Conservation (phyloP, 768 basidiomycete genomes). For the Crucibulum laeve region DNA sequence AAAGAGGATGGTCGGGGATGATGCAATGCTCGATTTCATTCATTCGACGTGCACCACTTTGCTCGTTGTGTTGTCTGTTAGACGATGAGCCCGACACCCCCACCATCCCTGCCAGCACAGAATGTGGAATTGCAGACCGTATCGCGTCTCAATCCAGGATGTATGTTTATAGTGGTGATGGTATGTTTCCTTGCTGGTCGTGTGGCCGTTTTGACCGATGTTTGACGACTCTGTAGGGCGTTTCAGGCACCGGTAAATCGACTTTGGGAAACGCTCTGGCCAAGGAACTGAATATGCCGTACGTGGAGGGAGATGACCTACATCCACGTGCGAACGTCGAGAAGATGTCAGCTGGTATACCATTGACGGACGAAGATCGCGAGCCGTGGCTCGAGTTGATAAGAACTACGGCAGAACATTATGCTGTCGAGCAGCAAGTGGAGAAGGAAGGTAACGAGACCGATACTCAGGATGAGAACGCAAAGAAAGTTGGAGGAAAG, state of each 20-base stretch:
- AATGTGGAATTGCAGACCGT: no score
- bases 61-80: no score
- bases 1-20: no score
- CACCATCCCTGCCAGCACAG: no score
- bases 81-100: no score
- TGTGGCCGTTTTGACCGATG: no score
- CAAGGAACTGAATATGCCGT: slow-evolving; percentile 57
- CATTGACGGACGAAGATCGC: slow-evolving; percentile 79
- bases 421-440: slow-evolving; percentile 16
- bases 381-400: slow-evolving; percentile 82
- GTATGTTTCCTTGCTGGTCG: no score
- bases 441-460: slow-evolving; percentile 4
- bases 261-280: slow-evolving; percentile 68
- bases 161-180: no score
- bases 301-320: slow-evolving; percentile 86
- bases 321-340: slow-evolving; percentile 79
- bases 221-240: slow-evolving; percentile 64
- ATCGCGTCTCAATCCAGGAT: no score
- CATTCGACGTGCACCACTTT: no score
- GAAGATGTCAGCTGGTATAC: slow-evolving; percentile 79
- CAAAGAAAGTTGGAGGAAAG: slow-evolving; percentile 3
- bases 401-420: slow-evolving; percentile 56
- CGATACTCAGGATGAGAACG: no score
- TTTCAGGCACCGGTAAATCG: slow-evolving; percentile 70
- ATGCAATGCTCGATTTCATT: no score